These are phyloP conservation scores for Plasmodium coatneyi DNA, from an alignment of 169 alveolate genomes.

Conservation along the genomic window DNA sequence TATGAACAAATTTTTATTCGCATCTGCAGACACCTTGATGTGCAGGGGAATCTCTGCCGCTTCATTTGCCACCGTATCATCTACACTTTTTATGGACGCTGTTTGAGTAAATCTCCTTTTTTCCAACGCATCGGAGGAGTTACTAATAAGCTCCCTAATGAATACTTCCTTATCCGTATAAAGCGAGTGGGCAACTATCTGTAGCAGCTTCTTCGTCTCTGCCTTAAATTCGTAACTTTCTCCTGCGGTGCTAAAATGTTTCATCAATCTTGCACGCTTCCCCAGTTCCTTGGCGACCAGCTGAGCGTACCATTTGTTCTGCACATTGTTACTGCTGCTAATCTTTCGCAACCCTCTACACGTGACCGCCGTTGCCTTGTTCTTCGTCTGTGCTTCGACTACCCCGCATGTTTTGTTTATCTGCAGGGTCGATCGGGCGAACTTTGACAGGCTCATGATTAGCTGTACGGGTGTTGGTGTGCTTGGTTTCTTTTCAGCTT, in stretches of 20 bases:
- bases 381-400: neutral
- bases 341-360: neutral
- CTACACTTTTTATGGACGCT: constrained; percentile 65
- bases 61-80: neutral
- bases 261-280: neutral
- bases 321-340: neutral
- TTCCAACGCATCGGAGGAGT: constrained; percentile 99
- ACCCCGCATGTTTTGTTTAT: constrained; percentile 10
- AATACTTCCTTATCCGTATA: constrained; percentile 97
- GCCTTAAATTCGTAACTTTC: constrained; percentile 89
- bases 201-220: constrained; percentile 96
- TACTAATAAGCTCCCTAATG: constrained; percentile 98
- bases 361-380: neutral
- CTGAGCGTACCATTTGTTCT: neutral
- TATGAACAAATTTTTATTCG: constrained; percentile 85
- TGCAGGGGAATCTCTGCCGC: constrained; percentile 53
- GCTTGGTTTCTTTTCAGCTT: neutral
- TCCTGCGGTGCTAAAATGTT: neutral
- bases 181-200: constrained; percentile 96
- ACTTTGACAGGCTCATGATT: constrained; percentile 52
- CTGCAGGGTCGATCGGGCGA: constrained; percentile 9
- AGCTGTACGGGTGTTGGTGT: neutral
- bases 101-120: constrained; percentile 92
- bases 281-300: neutral
- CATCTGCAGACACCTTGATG: constrained; percentile 88